Evolutionary conservation across 108 stramenopile genomes (phyloP).

Genomic region (Nitzschia sp.): DNA sequence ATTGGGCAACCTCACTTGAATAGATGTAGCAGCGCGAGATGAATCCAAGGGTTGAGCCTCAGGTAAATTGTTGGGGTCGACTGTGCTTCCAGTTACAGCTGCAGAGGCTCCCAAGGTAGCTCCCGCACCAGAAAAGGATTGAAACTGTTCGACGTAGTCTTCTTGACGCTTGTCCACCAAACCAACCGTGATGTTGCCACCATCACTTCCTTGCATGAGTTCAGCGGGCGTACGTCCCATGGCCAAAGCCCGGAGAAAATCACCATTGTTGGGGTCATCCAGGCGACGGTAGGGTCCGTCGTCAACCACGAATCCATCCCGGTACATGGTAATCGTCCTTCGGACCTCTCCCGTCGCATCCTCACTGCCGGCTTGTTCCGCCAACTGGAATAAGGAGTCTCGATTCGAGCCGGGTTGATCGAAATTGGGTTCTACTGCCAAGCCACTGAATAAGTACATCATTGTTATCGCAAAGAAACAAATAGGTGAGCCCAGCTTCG

Average conservation of each 20-base stretch:
- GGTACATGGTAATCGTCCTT: constrained; percentile 92
- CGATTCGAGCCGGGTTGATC: constrained; percentile 22
- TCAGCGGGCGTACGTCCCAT: constrained; percentile 74
- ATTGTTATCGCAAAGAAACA: not conserved
- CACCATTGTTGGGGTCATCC: constrained; percentile 85
- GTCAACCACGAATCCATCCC: constrained; percentile 92
- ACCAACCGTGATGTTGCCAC: constrained; percentile 64
- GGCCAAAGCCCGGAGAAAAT: constrained; percentile 83
- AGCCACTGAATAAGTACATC: constrained; percentile 44
- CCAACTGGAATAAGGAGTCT: constrained; percentile 55
- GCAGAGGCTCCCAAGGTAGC: constrained; percentile 25
- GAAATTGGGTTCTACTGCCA: constrained; percentile 78
- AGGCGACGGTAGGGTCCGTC: constrained; percentile 89
- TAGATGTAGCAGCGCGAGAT: constrained; percentile 53
- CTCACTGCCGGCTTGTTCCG: constrained; percentile 45
- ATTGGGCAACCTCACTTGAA: constrained; percentile 71
- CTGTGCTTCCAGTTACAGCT: constrained; percentile 26
- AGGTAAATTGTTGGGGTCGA: constrained; percentile 40
- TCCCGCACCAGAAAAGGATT: constrained; percentile 55
- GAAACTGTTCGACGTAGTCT: constrained; percentile 72
- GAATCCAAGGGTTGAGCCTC: constrained; percentile 31
- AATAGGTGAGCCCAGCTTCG: not conserved
- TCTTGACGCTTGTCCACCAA: constrained; percentile 75
- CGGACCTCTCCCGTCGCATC: constrained; percentile 33
- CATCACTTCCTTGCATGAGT: constrained; percentile 35